These are phyloP conservation scores for Calonectria leucothoes DNA, from an alignment of 2,329 filamentous ascomycete species.

Conservation along the genomic window DNA sequence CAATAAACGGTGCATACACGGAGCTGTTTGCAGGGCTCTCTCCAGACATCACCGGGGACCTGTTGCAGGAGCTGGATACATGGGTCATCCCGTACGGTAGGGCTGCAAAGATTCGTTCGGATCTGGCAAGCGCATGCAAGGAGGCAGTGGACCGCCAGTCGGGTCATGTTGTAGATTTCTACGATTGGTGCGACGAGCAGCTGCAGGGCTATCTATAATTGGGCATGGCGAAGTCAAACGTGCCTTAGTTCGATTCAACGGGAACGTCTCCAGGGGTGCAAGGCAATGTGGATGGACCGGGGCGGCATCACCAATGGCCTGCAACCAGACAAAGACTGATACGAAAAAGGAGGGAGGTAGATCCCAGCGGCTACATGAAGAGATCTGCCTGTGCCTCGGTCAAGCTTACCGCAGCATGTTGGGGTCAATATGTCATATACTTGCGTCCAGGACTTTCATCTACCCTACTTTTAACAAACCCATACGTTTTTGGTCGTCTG, in stretches of 20 bases:
- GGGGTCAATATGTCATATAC: not conserved
- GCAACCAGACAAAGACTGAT: not conserved
- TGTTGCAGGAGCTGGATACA: not conserved
- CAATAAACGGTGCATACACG: slow-evolving; percentile 14
- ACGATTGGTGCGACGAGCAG: slow-evolving; percentile 14
- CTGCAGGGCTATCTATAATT: not conserved
- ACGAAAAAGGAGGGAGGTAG: not conserved
- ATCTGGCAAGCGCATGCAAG: slow-evolving; percentile 1
- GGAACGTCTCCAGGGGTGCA: too few species aligned
- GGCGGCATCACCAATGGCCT: not conserved
- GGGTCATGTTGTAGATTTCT: slow-evolving; percentile 14
- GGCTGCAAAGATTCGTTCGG: not conserved
- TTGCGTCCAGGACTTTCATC: not conserved
- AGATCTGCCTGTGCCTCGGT: not conserved
- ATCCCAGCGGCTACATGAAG: not conserved
- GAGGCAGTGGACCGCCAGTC: not conserved
- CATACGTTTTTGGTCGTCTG: not conserved
- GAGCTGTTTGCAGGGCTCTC: slow-evolving; percentile 18
- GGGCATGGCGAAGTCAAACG: not conserved
- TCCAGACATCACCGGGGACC: not conserved
- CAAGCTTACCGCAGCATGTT: not conserved
- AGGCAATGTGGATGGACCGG: not conserved
- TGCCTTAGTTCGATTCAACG: not conserved
- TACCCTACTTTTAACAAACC: not conserved
- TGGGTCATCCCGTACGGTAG: slow-evolving; percentile 15